Percentiles rank a stretch among this genome's conserved stretches.
Conservation (phyloP, 2,329 filamentous ascomycete genomes). For the Bisporella sp. region DNA sequence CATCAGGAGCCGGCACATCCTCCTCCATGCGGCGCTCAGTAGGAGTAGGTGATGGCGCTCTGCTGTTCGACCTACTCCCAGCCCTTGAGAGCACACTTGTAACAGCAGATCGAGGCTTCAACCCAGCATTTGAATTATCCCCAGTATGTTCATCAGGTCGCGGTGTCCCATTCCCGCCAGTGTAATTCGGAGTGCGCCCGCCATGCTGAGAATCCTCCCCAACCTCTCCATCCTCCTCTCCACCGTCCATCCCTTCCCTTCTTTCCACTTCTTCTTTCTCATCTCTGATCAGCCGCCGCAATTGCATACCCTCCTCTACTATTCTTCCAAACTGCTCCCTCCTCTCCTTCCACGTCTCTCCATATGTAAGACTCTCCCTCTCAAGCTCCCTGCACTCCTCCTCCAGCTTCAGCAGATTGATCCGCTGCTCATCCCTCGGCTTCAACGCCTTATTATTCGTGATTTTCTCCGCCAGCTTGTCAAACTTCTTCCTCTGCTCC, state of each 20-base stretch:
- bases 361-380: constrained; percentile 75
- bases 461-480: constrained; percentile 82
- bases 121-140: constrained; percentile 36
- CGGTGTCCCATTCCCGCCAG: constrained; percentile 42
- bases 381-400: constrained; percentile 85
- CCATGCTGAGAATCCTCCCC: constrained; percentile 43
- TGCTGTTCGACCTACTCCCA: constrained; percentile 33
- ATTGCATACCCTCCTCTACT: constrained; percentile 82
- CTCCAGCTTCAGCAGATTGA: constrained; percentile 72
- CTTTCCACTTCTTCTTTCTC: constrained; percentile 93
- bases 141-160: constrained; percentile 43
- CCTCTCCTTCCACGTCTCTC: constrained; percentile 75
- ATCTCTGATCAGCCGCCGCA: constrained; percentile 80
- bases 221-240: constrained; percentile 53
- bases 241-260: constrained; percentile 66
- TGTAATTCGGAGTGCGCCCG: constrained; percentile 44
- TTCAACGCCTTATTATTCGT: constrained; percentile 72
- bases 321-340: constrained; percentile 82
- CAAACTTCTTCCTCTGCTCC: constrained; percentile 75
- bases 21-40: constrained; percentile 16
- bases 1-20: constrained; percentile 43
- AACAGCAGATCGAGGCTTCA: constrained; percentile 26
- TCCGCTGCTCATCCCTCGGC: constrained; percentile 75
- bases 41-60: constrained; percentile 30
- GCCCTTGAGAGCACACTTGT: constrained; percentile 31